These are phyloP conservation scores for Polygonum maritimum DNA, from an alignment of 148 eudicot species.

Conservation along the genomic window DNA sequence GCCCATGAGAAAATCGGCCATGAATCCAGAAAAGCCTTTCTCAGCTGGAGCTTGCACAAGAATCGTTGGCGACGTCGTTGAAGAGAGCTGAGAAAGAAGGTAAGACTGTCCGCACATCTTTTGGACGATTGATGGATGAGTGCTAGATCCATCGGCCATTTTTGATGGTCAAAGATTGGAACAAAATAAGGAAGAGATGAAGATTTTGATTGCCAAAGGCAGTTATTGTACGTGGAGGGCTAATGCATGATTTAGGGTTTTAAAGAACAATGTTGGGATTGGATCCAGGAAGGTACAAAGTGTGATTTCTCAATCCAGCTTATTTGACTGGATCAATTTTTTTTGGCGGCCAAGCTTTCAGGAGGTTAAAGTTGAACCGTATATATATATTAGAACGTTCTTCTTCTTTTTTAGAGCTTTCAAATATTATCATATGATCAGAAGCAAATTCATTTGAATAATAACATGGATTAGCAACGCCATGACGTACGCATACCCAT, in stretches of 20 bases:
- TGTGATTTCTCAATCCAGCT: neutral
- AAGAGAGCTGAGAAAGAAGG: slow-evolving; percentile 20
- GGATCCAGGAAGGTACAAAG: neutral
- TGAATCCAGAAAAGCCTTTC: slow-evolving; percentile 27
- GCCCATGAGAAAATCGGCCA: slow-evolving; percentile 60
- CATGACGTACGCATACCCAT: too few relatives aligned
- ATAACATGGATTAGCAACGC: too few relatives aligned
- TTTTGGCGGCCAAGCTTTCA: neutral
- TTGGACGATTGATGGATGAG: too few relatives aligned
- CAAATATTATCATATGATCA: neutral
- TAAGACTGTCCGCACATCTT: slow-evolving; percentile 30
- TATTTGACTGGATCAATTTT: neutral
- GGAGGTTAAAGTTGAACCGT: neutral
- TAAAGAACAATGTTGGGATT: neutral
- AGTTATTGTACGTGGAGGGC: neutral
- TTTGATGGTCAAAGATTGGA: too few relatives aligned
- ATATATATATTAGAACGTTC: neutral
- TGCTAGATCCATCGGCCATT: too few relatives aligned
- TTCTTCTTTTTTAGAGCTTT: neutral
- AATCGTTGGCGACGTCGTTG: slow-evolving; percentile 20
- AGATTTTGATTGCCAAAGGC: too few relatives aligned
- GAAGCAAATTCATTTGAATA: neutral
- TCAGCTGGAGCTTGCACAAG: slow-evolving; percentile 41
- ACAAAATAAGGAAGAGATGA: neutral
- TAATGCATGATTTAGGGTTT: neutral